Evolutionary conservation across 2,329 filamentous ascomycete genomes (phyloP), one percentile per base, ranked within the genome.

Genomic region (Cordyceps cateniannulata): DNA sequence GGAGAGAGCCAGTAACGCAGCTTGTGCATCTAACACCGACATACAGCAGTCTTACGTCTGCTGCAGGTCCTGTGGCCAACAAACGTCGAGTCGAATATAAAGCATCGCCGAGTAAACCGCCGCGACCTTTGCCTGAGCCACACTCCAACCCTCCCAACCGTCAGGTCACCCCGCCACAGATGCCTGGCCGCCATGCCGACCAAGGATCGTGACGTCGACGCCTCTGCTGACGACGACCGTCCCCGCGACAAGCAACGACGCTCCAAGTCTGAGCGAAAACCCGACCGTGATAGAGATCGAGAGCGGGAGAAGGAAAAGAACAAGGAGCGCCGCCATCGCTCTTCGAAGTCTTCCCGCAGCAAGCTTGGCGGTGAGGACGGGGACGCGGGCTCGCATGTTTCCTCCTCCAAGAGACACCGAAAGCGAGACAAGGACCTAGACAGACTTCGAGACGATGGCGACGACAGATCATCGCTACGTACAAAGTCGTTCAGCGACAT

Each of bases 401-500:
- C 75, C 18, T 75, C 73, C 8, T 68, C 69, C 35, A 70, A 66
- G 53, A 70, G 69, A 14, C 73, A 71, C 55, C 70, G 69, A 62
- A 71, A 68, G 29, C 68, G 65, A 59, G 70, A 73, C 10, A 69
- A 72, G 61, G 72, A 72, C 50, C 45, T 66, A 52, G 69, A 70
- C 27, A 62, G 60, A 25, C 63, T 64, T 25, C 47, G 62, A 54
- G 62, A 70, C 25, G 44, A 65, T 64, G 47, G 63, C 32, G 49
- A 57, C 35, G 62, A 53, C 51, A 56, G 24, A 10, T 47, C 47
- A 10, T 59, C 60, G 35, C 49, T 57, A 44, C 64, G 66, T 51
- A 62, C 66, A 27, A 66, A 71, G 45, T 78, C 77, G 44, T 77
- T 78, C 68, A 79, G 78, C 53, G 79, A 84, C 58, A 70, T 83